A percentile compares a stretch with the other conserved stretches of the same genome.
Conservation (phyloP, 495 filamentous ascomycete species). For the Aspergillus sclerotioniger region DNA sequence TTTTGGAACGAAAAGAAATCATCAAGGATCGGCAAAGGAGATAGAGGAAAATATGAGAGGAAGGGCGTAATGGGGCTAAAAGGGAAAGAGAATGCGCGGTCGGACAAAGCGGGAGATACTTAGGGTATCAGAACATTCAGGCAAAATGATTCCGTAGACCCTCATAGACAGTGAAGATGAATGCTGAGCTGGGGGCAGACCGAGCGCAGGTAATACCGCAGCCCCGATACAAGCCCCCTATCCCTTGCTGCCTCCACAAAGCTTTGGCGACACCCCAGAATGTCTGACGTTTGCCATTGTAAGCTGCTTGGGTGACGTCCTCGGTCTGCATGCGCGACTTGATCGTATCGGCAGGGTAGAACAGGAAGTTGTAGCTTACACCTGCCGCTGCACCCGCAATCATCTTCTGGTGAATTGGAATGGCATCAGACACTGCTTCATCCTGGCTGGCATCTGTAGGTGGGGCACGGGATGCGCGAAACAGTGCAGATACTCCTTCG, state of each 20-base stretch:
- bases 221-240: conserved; percentile 84
- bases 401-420: conserved; percentile 73
- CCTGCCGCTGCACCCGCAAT: conserved; percentile 87
- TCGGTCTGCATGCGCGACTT: conserved; percentile 95
- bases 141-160: conserved; percentile 66
- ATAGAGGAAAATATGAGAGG: neutral
- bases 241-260: conserved; percentile 76
- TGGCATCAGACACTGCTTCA: conserved; percentile 12
- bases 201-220: conserved; percentile 90
- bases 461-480: conserved; percentile 47
- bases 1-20: conserved; percentile 3
- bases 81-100: neutral
- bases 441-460: conserved; percentile 8
- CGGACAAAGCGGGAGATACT: neutral
- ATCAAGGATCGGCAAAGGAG: neutral
- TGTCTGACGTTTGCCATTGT: conserved; percentile 43
- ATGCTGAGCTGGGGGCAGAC: conserved; percentile 88
- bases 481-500: conserved; percentile 71
- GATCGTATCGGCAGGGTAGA: conserved; percentile 95
- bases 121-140: conserved; percentile 22
- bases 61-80: too few species aligned
- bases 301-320: conserved; percentile 49
- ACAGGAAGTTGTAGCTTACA: conserved; percentile 92
- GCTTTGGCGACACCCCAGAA: conserved; percentile 68
- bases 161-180: conserved; percentile 95